Evolutionary conservation across 768 basidiomycete species (phyloP).

Genomic region (Termitomyces sp.): DNA sequence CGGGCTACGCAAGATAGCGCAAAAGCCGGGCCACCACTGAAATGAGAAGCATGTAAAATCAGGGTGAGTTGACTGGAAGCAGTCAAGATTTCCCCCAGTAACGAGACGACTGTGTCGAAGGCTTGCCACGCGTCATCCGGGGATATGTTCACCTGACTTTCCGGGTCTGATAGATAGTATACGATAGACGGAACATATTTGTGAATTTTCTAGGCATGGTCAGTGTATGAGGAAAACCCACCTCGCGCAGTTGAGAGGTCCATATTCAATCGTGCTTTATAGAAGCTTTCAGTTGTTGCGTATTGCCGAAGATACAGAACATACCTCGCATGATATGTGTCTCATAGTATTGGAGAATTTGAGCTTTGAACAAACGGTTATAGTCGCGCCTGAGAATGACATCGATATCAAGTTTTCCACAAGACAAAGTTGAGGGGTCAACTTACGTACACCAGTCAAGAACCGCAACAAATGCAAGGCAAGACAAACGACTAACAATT

Average conservation of each 20-base stretch:
- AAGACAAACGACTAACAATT: conserved; percentile 12
- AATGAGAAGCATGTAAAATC: conserved; percentile 23
- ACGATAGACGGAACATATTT: not conserved
- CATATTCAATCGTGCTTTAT: conserved; percentile 14
- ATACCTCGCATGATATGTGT: conserved; percentile 21
- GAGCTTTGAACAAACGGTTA: conserved; percentile 9
- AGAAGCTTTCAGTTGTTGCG: not conserved
- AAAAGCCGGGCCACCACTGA: conserved; percentile 27
- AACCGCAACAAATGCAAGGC: conserved; percentile 11
- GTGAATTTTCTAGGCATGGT: not conserved
- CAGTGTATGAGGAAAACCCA: not conserved
- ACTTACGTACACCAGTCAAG: conserved; percentile 20
- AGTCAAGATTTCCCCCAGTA: conserved; percentile 16
- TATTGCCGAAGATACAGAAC: not conserved
- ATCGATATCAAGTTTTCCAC: not conserved
- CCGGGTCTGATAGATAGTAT: conserved; percentile 17
- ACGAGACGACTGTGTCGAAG: conserved; percentile 18
- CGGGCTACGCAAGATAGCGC: conserved; percentile 27
- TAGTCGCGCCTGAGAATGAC: conserved; percentile 5
- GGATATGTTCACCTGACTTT: conserved; percentile 13
- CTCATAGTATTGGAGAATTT: conserved; percentile 20
- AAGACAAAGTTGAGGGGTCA: too few relatives aligned
- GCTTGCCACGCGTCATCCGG: conserved; percentile 19
- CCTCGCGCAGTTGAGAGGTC: conserved; percentile 21
- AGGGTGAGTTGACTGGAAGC: conserved; percentile 23